Percentiles rank a stretch among this genome's conserved stretches.
These are phyloP conservation scores for Solanum appendiculatum DNA, from an alignment of 257 asterid species.

Conservation along the genomic window DNA sequence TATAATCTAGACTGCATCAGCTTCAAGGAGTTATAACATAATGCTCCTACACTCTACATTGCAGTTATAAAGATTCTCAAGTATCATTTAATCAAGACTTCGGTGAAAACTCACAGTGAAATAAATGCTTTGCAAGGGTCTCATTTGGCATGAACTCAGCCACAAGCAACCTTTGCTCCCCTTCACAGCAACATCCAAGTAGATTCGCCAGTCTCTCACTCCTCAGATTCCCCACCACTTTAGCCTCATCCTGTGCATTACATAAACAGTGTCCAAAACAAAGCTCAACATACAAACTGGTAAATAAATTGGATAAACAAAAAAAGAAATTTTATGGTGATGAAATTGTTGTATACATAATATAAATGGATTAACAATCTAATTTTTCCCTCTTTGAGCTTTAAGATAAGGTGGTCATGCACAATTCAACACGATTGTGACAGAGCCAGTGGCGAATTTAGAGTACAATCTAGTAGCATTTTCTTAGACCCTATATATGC, in stretches of 20 bases:
- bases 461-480: not conserved
- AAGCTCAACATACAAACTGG: not conserved
- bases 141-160: conserved; percentile 46
- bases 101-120: conserved; percentile 29
- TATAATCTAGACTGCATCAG: not conserved
- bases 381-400: too few species aligned
- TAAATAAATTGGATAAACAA: not conserved
- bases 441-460: not conserved
- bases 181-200: conserved; percentile 34
- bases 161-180: conserved; percentile 36
- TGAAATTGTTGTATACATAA: too few species aligned
- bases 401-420: not conserved
- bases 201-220: conserved; percentile 37
- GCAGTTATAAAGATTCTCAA: not conserved
- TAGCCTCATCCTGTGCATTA: conserved; percentile 30
- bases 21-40: not conserved
- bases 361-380: too few species aligned
- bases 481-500: not conserved
- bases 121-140: conserved; percentile 41
- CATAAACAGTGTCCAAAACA: not conserved
- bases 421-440: not conserved
- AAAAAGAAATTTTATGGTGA: too few species aligned
- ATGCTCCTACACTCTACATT: not conserved
- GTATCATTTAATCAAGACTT: not conserved
- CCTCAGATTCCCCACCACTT: conserved; percentile 34